phyloP scores from a whole-genome alignment of 176 grass and related monocot genomes.

The Musa acuminata region DNA sequence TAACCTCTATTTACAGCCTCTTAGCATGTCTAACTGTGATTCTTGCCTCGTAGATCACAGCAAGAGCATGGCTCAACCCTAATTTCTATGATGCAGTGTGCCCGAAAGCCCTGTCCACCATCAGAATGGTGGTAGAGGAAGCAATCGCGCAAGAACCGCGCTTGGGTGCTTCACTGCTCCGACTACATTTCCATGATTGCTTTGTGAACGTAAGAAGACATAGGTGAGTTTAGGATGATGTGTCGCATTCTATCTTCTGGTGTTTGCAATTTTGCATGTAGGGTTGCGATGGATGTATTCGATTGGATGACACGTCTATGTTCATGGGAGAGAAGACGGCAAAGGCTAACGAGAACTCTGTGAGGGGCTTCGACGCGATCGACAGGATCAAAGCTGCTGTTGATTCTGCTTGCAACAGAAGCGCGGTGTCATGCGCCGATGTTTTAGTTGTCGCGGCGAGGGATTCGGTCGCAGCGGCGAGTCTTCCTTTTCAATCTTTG shows the following conservation, averaged over 20 bases:
- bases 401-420: conserved; percentile 44
- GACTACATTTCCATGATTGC: conserved; percentile 83
- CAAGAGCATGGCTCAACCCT: conserved; percentile 35
- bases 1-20: too few species aligned
- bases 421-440: conserved; percentile 69
- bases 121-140: conserved; percentile 36
- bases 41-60: not conserved
- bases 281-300: conserved; percentile 78
- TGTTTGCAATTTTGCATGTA: conserved; percentile 9
- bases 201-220: conserved; percentile 42
- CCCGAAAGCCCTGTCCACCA: conserved; percentile 46
- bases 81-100: conserved; percentile 59
- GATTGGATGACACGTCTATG: conserved; percentile 68
- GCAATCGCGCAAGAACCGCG: conserved; percentile 42
- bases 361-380: conserved; percentile 59
- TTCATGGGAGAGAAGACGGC: conserved; percentile 75
- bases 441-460: conserved; percentile 51
- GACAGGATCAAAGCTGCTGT: conserved; percentile 61
- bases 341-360: conserved; percentile 51
- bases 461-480: conserved; percentile 60
- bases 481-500: not conserved
- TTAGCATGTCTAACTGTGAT: too few species aligned
- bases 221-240: not conserved
- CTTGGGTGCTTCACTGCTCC: conserved; percentile 78
- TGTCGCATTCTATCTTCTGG: not conserved